These are phyloP conservation scores for Tetracentron sinense DNA, from an alignment of 164 flowering plant genomes.

Conservation along the genomic window DNA sequence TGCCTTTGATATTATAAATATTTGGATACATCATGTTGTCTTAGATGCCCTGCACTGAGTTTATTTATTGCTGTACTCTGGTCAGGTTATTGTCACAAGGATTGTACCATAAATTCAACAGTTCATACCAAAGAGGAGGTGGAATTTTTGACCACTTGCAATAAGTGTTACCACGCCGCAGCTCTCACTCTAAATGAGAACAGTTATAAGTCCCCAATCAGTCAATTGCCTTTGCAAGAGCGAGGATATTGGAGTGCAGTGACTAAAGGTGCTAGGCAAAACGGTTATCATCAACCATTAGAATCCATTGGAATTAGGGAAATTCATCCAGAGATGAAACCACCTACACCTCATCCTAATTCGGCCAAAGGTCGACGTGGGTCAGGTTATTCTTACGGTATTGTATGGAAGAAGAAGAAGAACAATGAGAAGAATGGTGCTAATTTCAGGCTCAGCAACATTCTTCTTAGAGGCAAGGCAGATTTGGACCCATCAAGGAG, in stretches of 20 bases:
- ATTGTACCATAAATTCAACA: constrained; percentile 51
- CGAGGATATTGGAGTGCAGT: constrained; percentile 28
- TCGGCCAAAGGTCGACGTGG: constrained; percentile 21
- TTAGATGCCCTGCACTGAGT: constrained; percentile 1
- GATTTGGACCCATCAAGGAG: constrained; percentile 9
- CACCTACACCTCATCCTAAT: constrained; percentile 25
- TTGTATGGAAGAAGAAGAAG: constrained; percentile 71
- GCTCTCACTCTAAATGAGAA: constrained; percentile 19
- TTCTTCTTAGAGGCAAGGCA: constrained; percentile 46
- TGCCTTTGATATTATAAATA: too few species aligned
- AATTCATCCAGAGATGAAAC: constrained; percentile 22
- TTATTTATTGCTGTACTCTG: constrained; percentile 11
- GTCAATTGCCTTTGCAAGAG: constrained; percentile 39
- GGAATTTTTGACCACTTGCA: constrained; percentile 47
- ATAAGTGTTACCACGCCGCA: constrained; percentile 42
- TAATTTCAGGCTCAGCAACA: constrained; percentile 50
- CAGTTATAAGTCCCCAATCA: constrained; percentile 37
- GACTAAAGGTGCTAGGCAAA: constrained; percentile 24
- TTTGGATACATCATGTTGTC: background rate
- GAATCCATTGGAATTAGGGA: constrained; percentile 18
- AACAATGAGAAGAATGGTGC: constrained; percentile 33
- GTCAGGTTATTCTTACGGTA: constrained; percentile 40
- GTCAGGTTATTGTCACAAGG: constrained; percentile 83
- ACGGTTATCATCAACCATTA: constrained; percentile 21
- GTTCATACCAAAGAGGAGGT: constrained; percentile 28